Percentiles rank a stretch among this genome's conserved stretches.
phyloP scores from a whole-genome alignment of 164 flowering plant genomes.

The Pachysandra terminalis region DNA sequence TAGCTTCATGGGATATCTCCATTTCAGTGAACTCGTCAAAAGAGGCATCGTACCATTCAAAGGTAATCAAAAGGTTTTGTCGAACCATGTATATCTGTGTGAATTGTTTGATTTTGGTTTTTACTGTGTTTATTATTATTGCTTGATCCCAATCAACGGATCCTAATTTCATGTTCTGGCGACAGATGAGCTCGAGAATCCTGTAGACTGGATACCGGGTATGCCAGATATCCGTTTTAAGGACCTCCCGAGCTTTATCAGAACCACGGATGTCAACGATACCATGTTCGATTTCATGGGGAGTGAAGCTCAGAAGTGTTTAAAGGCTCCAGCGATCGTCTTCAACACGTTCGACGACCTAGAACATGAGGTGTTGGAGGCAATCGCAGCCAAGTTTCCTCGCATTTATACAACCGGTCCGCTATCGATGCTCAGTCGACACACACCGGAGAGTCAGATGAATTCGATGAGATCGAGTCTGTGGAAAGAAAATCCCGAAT shows the following conservation, averaged over 20 bases:
- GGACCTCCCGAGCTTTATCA: constrained; percentile 27
- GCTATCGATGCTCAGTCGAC: constrained; percentile 8
- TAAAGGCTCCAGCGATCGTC: constrained; percentile 16
- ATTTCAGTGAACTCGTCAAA: constrained; percentile 21
- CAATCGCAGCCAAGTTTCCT: constrained; percentile 9
- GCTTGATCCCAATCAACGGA: too few species aligned
- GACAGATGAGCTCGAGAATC: constrained; percentile 21
- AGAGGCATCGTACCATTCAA: constrained; percentile 46
- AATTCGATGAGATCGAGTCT: constrained; percentile 16
- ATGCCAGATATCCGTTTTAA: constrained; percentile 23
- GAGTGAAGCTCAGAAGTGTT: constrained; percentile 20
- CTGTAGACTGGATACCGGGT: constrained; percentile 31
- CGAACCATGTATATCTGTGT: too few species aligned
- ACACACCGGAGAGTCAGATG: background rate
- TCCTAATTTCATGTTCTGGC: too few species aligned
- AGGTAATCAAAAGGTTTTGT: too few species aligned
- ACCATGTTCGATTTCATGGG: constrained; percentile 21
- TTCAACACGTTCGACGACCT: constrained; percentile 28
- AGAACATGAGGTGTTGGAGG: constrained; percentile 17
- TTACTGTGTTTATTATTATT: too few species aligned
- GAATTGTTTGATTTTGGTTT: too few species aligned
- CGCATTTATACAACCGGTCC: constrained; percentile 27
- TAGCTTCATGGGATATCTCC: constrained; percentile 28
- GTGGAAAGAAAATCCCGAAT: constrained; percentile 24
- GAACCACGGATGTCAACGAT: constrained; percentile 26